Evolutionary conservation across 148 eudicot genomes (phyloP), one percentile per base, ranked within the genome.

Genomic region (Spergularia bocconei): DNA sequence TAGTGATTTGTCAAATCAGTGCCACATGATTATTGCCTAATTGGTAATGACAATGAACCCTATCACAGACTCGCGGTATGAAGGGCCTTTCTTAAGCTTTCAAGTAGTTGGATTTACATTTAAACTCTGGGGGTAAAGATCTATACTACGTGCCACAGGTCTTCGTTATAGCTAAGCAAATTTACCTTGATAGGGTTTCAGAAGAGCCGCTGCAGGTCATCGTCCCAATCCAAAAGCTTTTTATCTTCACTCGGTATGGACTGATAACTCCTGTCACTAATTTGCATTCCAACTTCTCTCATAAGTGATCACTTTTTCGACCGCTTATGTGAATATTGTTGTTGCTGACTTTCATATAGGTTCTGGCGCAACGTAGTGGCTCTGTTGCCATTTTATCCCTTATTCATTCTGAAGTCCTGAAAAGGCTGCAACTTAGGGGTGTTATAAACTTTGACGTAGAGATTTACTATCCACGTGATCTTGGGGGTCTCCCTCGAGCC

Each of bases 201-300:
- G 96, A 69, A 88, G 91, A 78, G 78, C 85, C 23, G 81, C 63
- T 72, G 80, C 86, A 72, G 80, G 85, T 52, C 73, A 79, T 77
- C 87, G 80, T 55, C 72, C 85, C 54, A 88, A 84, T 63, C 90
- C 88, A 72, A 93, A 85, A 56, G 81, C 92, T 60, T 89, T 87
- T 84, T 93, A 93, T 82, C 98, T 93, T 86, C 92, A 91, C 77
- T 93, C 98, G 74, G 98, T 90, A 87, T 65, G 89, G 14, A 68
- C 61, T 38, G 58, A 48, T n/a, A 19, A 23, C 8, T 62, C 77
- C 71, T 39, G 12, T 25, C 4, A 33, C 41, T 57, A 13, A 19
- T 7, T 75, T 79, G 65, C 33, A 38, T 13, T 29, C 36, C 36
- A 29, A 29, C 36, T 56, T 47, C 6, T 63, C 47, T 36, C n/a